Evolutionary conservation across 164 flowering plant species (phyloP).

Genomic region (Nymphaea thermarum): DNA sequence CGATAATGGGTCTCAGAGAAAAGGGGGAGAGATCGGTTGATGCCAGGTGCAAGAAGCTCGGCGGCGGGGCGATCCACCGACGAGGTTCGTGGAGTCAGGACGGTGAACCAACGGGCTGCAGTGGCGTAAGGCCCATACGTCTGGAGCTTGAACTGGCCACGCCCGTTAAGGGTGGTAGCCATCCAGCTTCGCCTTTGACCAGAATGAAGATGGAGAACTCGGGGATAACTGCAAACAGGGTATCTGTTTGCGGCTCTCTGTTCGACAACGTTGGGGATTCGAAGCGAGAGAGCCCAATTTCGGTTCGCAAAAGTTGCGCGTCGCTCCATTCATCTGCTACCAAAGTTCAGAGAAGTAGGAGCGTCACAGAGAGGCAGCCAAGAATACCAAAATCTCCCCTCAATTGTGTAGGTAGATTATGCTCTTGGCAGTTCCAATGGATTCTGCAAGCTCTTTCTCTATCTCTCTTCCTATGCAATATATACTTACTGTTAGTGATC

Average conservation of each 20-base stretch:
- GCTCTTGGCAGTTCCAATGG: too few species aligned
- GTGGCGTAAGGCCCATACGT: slow-evolving; percentile 45
- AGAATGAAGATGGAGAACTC: slow-evolving; percentile 33
- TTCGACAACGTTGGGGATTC: slow-evolving; percentile 42
- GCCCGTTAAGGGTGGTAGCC: slow-evolving; percentile 28
- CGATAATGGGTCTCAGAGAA: slow-evolving; percentile 54
- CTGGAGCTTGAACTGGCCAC: slow-evolving; percentile 68
- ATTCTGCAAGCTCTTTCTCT: too few species aligned
- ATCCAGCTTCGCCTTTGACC: slow-evolving; percentile 17
- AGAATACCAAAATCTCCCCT: slow-evolving; percentile 46
- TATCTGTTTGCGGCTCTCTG: slow-evolving; percentile 42
- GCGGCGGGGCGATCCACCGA: slow-evolving; percentile 19
- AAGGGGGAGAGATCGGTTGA: slow-evolving; percentile 28
- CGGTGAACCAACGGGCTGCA: slow-evolving; percentile 31
- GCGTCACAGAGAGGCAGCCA: slow-evolving; percentile 43
- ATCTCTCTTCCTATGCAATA: too few species aligned
- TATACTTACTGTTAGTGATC: too few species aligned
- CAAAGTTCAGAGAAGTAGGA: slow-evolving; percentile 70
- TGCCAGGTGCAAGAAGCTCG: slow-evolving; percentile 4
- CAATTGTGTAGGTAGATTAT: slow-evolving; percentile 85
- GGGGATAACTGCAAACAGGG: slow-evolving; percentile 25
- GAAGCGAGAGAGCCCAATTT: slow-evolving; percentile 42
- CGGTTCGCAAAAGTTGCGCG: slow-evolving; percentile 56
- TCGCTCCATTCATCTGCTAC: slow-evolving; percentile 25
- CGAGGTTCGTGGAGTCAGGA: slow-evolving; percentile 68